These are phyloP conservation scores for Lichtheimia ramosa DNA, from an alignment of 371 early-diverging fungal species.

Conservation along the genomic window DNA sequence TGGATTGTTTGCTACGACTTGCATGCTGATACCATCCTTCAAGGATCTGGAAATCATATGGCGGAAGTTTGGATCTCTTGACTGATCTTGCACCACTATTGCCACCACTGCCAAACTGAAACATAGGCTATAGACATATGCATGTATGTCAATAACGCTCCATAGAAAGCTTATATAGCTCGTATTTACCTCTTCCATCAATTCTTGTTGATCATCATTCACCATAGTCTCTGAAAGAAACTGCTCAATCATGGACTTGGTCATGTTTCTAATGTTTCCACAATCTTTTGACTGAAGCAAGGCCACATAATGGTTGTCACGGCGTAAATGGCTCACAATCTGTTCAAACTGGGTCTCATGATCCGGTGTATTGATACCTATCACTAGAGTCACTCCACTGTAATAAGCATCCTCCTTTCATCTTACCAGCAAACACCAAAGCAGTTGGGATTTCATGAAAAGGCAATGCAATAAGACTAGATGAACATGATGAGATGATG, in stretches of 20 bases:
- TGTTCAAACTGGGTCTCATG: conserved; percentile 45
- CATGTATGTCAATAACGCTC: too few species aligned
- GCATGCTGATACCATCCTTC: conserved; percentile 65
- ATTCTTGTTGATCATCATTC: conserved; percentile 27
- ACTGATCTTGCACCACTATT: conserved; percentile 11
- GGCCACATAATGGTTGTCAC: conserved; percentile 50
- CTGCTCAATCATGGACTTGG: conserved; percentile 63
- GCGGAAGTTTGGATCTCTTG: conserved; percentile 27
- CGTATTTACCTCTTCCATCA: conserved; percentile 11
- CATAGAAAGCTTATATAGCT: neutral
- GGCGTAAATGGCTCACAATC: conserved; percentile 38
- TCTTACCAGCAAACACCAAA: conserved; percentile 64
- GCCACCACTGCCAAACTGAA: conserved; percentile 5
- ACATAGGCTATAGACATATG: neutral
- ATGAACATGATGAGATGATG: neutral
- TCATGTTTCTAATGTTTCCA: conserved; percentile 50
- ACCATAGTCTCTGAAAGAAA: conserved; percentile 40
- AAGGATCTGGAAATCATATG: conserved; percentile 65
- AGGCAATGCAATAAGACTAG: conserved; percentile 33
- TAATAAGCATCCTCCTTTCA: too few species aligned
- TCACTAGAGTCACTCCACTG: neutral
- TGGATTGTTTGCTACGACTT: conserved; percentile 19
- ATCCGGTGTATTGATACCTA: conserved; percentile 48
- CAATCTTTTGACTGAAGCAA: conserved; percentile 70
- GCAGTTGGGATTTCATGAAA: conserved; percentile 69